A percentile compares a stretch with the other conserved stretches of the same genome.
Evolutionary conservation across 108 stramenopile genomes (phyloP).

Genomic region (Fragilaria crotonensis): DNA sequence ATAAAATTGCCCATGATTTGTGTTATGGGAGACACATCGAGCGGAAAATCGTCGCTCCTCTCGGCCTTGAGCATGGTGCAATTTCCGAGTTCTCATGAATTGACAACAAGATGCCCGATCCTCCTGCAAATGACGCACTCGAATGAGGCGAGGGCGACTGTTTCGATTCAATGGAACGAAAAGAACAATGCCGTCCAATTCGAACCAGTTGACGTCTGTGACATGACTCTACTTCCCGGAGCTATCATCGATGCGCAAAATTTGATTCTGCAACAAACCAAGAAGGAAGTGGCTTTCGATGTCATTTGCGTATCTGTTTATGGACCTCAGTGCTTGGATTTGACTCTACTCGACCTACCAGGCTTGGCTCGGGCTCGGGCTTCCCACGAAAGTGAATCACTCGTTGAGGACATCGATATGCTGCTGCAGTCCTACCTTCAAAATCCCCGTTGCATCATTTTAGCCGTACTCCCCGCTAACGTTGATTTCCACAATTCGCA

Average conservation of each 20-base stretch:
- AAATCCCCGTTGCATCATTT: slow-evolving; percentile 61
- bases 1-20: slow-evolving; percentile 51
- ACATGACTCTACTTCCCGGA: slow-evolving; percentile 11
- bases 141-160: slow-evolving; percentile 14
- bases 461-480: slow-evolving; percentile 77
- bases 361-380: slow-evolving; percentile 74
- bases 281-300: slow-evolving; percentile 39
- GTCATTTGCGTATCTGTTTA: slow-evolving; percentile 33
- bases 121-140: slow-evolving; percentile 21
- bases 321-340: slow-evolving; percentile 36
- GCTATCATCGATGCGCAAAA: slow-evolving; percentile 43
- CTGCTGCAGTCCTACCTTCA: slow-evolving; percentile 60
- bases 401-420: slow-evolving; percentile 54
- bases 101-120: slow-evolving; percentile 53
- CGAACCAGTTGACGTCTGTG: not conserved
- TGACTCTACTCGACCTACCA: slow-evolving; percentile 87
- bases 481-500: slow-evolving; percentile 82
- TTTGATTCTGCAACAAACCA: slow-evolving; percentile 34
- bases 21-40: slow-evolving; percentile 60
- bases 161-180: slow-evolving; percentile 35
- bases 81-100: slow-evolving; percentile 38
- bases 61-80: slow-evolving; percentile 36
- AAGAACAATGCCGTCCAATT: slow-evolving; percentile 9
- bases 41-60: slow-evolving; percentile 52
- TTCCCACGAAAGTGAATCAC: slow-evolving; percentile 35